Evolutionary conservation across 1,139 yeast genomes (phyloP), one percentile per base, ranked within the genome.

Genomic region (Kluyveromyces marxianus): DNA sequence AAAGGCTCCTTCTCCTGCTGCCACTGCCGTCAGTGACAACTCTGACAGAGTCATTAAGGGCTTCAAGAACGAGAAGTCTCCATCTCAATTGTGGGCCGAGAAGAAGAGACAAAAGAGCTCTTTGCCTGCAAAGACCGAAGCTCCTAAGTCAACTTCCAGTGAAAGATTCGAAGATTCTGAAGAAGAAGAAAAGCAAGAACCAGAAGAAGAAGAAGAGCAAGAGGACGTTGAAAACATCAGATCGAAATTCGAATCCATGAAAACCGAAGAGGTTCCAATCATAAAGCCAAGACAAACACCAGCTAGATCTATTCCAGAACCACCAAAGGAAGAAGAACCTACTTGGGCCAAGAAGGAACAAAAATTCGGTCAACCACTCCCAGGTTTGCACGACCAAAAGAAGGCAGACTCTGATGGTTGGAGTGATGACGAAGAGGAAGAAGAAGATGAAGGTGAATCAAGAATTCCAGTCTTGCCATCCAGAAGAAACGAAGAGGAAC

Each of bases 41-140:
- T 59, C 63, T 36, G 76, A 77, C 39, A 74, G 76, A 48, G 69
- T 78, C 6, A 74, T 76, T 37, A 81, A 85, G 42, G 95, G 90
- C 35, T 67, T 77, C 37, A 77, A 76, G 53, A 78, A 76, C 48
- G 96, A 96, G 50, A 86, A 87, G 68, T 85, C 96, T 3, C 97
- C 97, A 30, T 96, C 96, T 34, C 97, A 89, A 67, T 62, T 86
- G 35, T 89, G 97, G 97, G 97, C 97, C 25, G 96, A 87, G 65
- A 87, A 81, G 71, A 82, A 83, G 63, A 92, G 86, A 43, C 75
- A 78, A 56, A 77, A 70, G 57, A 75, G 71, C 56, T 70, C 38
- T n/a, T n/a, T n/a, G n/a, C n/a, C n/a, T n/a, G n/a, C n/a, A n/a
- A n/a, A n/a, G n/a, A n/a, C n/a, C n/a, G n/a, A n/a, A 24, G 53